These are phyloP conservation scores for Boletus pseudo-olivaceus DNA, from an alignment of 768 basidiomycete species.

Conservation along the genomic window DNA sequence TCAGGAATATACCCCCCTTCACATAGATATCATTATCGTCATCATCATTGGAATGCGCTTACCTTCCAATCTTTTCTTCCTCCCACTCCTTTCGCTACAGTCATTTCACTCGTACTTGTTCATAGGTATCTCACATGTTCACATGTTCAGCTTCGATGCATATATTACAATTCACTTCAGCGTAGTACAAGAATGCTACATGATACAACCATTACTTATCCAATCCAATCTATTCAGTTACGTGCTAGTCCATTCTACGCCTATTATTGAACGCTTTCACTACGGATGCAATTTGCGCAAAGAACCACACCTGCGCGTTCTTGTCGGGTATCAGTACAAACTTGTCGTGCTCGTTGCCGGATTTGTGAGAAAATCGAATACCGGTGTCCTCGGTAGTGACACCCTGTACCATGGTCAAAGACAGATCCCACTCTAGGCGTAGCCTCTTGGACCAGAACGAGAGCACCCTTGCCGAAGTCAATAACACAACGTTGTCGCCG, in stretches of 20 bases:
- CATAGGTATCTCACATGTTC: slow-evolving; percentile 15
- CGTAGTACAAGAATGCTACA: slow-evolving; percentile 27
- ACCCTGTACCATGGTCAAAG: slow-evolving; percentile 81
- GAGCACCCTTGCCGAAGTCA: slow-evolving; percentile 77
- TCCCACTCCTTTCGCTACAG: slow-evolving; percentile 17
- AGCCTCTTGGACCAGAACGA: slow-evolving; percentile 85
- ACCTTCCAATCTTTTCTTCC: slow-evolving; percentile 14
- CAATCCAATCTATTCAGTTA: slow-evolving; percentile 13
- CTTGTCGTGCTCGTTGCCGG: slow-evolving; percentile 69
- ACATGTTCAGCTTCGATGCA: slow-evolving; percentile 25
- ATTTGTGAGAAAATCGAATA: slow-evolving; percentile 81
- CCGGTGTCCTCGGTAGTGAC: slow-evolving; percentile 89
- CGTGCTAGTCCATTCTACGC: slow-evolving; percentile 59
- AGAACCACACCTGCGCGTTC: slow-evolving; percentile 75
- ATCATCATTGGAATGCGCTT: slow-evolving; percentile 15
- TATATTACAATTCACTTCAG: slow-evolving; percentile 21
- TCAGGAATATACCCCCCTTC: slow-evolving; percentile 29
- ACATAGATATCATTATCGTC: slow-evolving; percentile 17
- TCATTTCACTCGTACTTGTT: slow-evolving; percentile 27
- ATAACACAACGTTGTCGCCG: slow-evolving; percentile 72
- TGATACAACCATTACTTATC: slow-evolving; percentile 17
- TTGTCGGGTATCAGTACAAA: slow-evolving; percentile 78
- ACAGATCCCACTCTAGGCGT: slow-evolving; percentile 86
- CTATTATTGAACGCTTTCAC: slow-evolving; percentile 75
- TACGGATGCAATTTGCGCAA: slow-evolving; percentile 68